Base-by-base conservation (phyloP, 2,329 filamentous ascomycete genomes). In the Ophiostoma australiae region DNA sequence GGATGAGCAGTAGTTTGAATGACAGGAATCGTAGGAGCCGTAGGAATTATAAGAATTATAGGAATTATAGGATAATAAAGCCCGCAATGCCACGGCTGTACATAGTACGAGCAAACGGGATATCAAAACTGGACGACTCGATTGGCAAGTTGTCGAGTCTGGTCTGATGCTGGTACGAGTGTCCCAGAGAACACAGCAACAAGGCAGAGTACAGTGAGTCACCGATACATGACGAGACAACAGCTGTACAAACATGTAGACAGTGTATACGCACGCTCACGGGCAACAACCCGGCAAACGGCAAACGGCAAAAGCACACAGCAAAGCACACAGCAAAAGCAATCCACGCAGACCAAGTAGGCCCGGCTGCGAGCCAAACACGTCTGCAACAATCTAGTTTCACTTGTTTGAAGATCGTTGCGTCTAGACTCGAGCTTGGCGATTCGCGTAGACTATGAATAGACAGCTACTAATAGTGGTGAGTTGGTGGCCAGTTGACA, bases 381-480 rank as follows among this genome's bases (percentile, higher is more conserved):
- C 61, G 23, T 65, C 61, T 65, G 61, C 61, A 65, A 65, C 61
- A 37, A 20, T 20, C 15, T 10, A 20, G 61, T 65, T 65, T 65
- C 61, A 33, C 23, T 65, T 65, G 55, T 63, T 20, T 48, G 44
- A 48, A 20, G 44, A 48, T 48, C 44, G 20, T 48, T 48, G 11
- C 44, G 20, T 48, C 44, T 48, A 48, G 44, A 48, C 7, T 20
- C 7, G 3, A 11, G 37, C 37, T 10, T 31, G 27, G 3, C 1
- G 39, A 41, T 41, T 15, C 39, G 4, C 39, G 39, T 41, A 41
- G 39, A 41, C 5, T 7, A 48, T 20, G 39, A 13, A 48, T 48
- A 48, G 3, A 8, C 1, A 2, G 6, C 5, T 48, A 39, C 17
- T 20, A 20, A 48, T 15, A 44, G 41, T 17, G 13, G 41, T 44